A percentile compares a stretch with the other conserved stretches of the same genome.
Conservation (phyloP, 768 basidiomycete genomes). For the Amanita fuliginea region DNA sequence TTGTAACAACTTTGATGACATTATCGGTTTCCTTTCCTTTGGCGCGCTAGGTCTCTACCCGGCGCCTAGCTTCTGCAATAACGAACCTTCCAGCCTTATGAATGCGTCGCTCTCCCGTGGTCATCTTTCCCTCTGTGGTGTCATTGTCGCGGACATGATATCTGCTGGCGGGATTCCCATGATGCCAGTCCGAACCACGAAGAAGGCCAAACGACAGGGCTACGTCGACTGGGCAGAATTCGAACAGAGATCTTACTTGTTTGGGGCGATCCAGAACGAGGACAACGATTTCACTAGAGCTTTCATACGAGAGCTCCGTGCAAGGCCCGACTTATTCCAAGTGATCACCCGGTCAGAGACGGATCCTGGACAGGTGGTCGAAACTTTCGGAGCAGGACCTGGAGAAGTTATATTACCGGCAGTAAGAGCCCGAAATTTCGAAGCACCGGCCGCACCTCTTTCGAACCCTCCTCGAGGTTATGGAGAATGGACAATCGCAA, state of each 20-base stretch:
- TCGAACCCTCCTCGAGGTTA: neutral
- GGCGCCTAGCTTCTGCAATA: slow-evolving; percentile 13
- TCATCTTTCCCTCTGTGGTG: neutral
- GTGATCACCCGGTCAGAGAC: slow-evolving; percentile 19
- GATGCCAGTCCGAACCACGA: neutral
- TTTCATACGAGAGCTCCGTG: slow-evolving; percentile 18
- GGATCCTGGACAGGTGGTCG: slow-evolving; percentile 12
- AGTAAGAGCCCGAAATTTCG: neutral
- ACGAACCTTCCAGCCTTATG: neutral
- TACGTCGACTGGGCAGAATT: neutral
- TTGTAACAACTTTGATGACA: slow-evolving; percentile 18
- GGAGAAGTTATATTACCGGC: neutral
- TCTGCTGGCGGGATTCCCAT: neutral
- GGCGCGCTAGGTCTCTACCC: slow-evolving; percentile 11
- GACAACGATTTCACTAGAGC: slow-evolving; percentile 14
- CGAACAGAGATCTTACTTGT: slow-evolving; percentile 15
- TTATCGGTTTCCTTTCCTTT: slow-evolving; percentile 19
- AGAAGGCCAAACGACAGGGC: neutral
- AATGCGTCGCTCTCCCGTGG: neutral
- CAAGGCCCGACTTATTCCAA: slow-evolving; percentile 19
- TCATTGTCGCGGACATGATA: neutral
- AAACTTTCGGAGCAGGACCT: slow-evolving; percentile 15
- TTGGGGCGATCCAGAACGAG: slow-evolving; percentile 20
- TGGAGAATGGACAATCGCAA: neutral
- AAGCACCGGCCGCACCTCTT: neutral